A percentile compares a stretch with the other conserved stretches of the same genome.
Evolutionary conservation across 768 basidiomycete genomes (phyloP).

Genomic region (Gloeopeniophorella convolvens): DNA sequence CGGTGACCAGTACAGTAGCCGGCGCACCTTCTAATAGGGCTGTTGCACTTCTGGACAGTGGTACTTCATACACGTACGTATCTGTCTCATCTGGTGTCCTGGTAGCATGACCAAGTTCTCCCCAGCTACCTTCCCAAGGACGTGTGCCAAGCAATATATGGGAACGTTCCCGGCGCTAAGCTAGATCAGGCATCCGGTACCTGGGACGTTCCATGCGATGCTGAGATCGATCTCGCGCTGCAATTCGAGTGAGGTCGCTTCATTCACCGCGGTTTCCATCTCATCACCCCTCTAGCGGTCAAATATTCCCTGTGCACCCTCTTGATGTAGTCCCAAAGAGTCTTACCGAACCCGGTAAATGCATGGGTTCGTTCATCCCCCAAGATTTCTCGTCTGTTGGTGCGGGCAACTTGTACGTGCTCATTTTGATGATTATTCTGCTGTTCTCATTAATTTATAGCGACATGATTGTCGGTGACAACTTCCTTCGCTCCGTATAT

Average conservation of each 20-base stretch:
- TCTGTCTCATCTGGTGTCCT: conserved; percentile 6
- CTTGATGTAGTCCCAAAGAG: conserved; percentile 59
- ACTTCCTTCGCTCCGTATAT: conserved; percentile 76
- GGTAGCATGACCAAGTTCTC: conserved; percentile 3
- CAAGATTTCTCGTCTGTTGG: conserved; percentile 46
- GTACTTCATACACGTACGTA: conserved; percentile 72
- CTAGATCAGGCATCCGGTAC: conserved; percentile 46
- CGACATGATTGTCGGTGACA: conserved; percentile 81
- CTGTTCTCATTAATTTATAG: conserved; percentile 31
- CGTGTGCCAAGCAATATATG: conserved; percentile 65
- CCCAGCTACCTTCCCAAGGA: conserved; percentile 61
- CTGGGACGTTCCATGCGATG: conserved; percentile 70
- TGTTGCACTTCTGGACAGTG: conserved; percentile 72
- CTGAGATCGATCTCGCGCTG: conserved; percentile 72
- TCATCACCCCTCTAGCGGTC: conserved; percentile 39
- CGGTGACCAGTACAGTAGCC: conserved; percentile 48
- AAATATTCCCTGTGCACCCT: conserved; percentile 72
- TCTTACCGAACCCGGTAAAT: conserved; percentile 39
- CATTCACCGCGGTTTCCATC: not conserved
- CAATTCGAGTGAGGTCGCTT: conserved; percentile 57
- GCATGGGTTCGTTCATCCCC: conserved; percentile 74
- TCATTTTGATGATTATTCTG: not conserved
- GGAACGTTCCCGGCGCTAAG: conserved; percentile 53
- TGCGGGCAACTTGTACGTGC: conserved; percentile 49
- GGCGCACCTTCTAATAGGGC: conserved; percentile 63